phyloP scores from a whole-genome alignment of 208 protist genomes.

The Leishmania martiniquensis region DNA sequence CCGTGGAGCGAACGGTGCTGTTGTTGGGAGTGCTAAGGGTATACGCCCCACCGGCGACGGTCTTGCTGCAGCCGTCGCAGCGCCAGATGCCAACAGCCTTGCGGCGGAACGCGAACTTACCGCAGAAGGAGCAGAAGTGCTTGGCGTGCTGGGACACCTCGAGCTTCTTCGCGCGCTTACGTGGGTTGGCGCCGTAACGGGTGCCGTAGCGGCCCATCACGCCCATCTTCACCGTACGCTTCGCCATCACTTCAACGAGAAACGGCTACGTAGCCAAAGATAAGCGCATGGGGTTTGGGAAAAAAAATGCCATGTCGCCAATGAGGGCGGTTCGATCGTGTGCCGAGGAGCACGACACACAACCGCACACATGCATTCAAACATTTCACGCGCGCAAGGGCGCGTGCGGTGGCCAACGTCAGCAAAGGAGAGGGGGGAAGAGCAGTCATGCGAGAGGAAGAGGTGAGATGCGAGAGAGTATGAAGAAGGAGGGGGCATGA shows the following conservation, averaged over 20 bases:
- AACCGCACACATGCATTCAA: neutral
- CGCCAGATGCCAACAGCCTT: constrained; percentile 99
- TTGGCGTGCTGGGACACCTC: constrained; percentile 98
- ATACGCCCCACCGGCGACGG: constrained; percentile 98
- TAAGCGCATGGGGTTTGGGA: neutral
- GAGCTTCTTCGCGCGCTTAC: constrained; percentile 99
- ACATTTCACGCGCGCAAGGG: neutral
- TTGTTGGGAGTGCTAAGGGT: constrained; percentile 96
- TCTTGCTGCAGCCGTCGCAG: constrained; percentile 97
- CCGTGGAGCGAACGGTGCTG: constrained; percentile 96
- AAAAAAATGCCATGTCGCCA: neutral
- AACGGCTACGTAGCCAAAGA: neutral
- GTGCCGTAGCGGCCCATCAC: constrained; percentile 99
- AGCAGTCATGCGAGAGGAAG: neutral
- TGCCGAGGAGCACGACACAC: neutral
- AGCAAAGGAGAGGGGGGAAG: neutral
- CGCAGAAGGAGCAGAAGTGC: constrained; percentile 99
- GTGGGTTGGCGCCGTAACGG: constrained; percentile 98
- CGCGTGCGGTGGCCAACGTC: neutral
- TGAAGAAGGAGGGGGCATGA: neutral
- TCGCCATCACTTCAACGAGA: constrained; percentile 79
- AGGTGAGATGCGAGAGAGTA: neutral
- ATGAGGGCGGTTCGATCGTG: neutral
- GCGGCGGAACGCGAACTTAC: constrained; percentile 97
- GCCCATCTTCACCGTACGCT: constrained; percentile 99